phyloP scores from a whole-genome alignment of 176 grass and related monocot species.

The Triticum monococcum region DNA sequence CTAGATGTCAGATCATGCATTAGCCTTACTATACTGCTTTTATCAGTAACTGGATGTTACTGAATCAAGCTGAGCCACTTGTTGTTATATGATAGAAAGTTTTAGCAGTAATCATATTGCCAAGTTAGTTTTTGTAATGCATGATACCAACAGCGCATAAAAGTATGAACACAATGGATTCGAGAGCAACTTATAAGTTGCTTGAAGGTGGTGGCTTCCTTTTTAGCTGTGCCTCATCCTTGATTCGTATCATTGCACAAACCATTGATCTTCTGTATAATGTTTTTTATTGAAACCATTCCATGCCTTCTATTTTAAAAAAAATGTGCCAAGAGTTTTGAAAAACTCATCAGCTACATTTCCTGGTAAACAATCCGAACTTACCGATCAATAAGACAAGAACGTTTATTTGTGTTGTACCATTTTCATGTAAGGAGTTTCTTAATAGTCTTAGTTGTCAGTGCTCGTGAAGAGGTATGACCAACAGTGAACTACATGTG shows the following conservation, averaged over 20 bases:
- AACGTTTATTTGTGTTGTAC: not conserved
- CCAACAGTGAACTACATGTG: not conserved
- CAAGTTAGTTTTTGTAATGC: not conserved
- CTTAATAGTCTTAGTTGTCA: not conserved
- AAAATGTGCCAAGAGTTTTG: not conserved
- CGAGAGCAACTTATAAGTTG: slow-evolving; percentile 14
- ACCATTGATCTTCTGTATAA: not conserved
- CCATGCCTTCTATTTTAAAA: not conserved
- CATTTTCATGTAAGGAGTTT: not conserved
- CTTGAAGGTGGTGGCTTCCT: not conserved
- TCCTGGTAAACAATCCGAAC: not conserved
- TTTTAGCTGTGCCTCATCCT: not conserved
- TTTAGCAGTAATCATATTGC: not conserved
- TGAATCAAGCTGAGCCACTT: not conserved
- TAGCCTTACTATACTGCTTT: not conserved
- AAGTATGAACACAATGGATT: not conserved
- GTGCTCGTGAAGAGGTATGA: not conserved
- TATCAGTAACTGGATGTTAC: not conserved
- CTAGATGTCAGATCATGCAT: not conserved
- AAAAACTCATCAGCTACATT: not conserved
- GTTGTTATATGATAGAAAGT: not conserved
- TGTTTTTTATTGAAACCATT: not conserved
- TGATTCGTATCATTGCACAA: not conserved
- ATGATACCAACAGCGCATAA: not conserved
- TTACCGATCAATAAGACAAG: not conserved